These are phyloP conservation scores for Podaxis carcinomalis DNA, from an alignment of 768 basidiomycete genomes.

Conservation along the genomic window DNA sequence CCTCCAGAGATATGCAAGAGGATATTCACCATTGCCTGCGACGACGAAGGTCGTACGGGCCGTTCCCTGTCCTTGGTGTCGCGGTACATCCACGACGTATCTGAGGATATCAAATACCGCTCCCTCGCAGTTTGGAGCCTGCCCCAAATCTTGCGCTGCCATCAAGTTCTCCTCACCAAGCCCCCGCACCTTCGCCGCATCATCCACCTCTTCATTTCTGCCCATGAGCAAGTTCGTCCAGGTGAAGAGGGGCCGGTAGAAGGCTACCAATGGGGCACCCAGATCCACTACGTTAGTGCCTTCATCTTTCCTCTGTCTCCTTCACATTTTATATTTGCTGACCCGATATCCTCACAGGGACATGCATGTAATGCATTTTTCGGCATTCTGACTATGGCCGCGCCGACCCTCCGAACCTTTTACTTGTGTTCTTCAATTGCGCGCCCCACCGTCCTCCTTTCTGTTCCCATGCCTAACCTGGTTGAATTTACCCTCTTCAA, in stretches of 20 bases:
- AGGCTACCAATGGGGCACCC: neutral
- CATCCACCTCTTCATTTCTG: slow-evolving; percentile 24
- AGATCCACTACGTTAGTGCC: slow-evolving; percentile 10
- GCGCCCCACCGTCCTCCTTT: slow-evolving; percentile 15
- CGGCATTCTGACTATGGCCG: slow-evolving; percentile 17
- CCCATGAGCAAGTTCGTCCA: slow-evolving; percentile 13
- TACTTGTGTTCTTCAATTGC: slow-evolving; percentile 21
- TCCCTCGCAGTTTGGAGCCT: slow-evolving; percentile 25
- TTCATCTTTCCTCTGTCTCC: neutral
- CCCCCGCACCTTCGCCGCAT: slow-evolving; percentile 21
- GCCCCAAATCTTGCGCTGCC: slow-evolving; percentile 21
- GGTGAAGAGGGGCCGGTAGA: neutral
- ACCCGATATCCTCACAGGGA: slow-evolving; percentile 12
- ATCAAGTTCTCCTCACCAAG: slow-evolving; percentile 17
- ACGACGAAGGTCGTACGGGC: slow-evolving; percentile 30
- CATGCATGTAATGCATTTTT: slow-evolving; percentile 15
- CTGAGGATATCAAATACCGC: slow-evolving; percentile 22
- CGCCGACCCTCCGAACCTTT: slow-evolving; percentile 20
- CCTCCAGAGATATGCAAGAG: slow-evolving; percentile 9
- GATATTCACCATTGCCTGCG: slow-evolving; percentile 28
- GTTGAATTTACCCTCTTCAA: slow-evolving; percentile 23
- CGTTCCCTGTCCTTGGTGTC: slow-evolving; percentile 34
- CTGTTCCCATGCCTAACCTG: slow-evolving; percentile 21
- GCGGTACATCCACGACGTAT: slow-evolving; percentile 21
- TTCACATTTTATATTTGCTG: neutral